Evolutionary conservation across 179 eudicot species (phyloP), one percentile per base, ranked within the genome.

Genomic region (Sideroxylon spinosum): DNA sequence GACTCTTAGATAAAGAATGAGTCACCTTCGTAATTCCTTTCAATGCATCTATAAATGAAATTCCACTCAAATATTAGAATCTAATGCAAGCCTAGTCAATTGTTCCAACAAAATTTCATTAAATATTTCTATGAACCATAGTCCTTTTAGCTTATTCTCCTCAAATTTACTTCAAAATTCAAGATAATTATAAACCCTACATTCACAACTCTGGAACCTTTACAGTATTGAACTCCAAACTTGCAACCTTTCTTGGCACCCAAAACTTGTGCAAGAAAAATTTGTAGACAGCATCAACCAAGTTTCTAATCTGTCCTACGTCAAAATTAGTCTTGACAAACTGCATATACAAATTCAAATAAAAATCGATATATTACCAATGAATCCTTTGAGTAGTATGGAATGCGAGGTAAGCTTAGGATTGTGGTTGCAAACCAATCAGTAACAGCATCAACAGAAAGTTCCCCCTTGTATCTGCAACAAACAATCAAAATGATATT

Each of bases 361-460:
- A 22, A 26, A 71, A 37, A 50, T 2, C 9, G 12, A 32, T 52
- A 28, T 26, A 72, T 83, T 91, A 94, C 98, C 97, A 94, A 68
- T 10, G 98, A 64, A 70, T 92, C 98, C 85, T 87, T 91, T n/a
- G 95, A 86, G 82, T 92, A 92, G 83, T 92, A 94, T 53, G 81
- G 85, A 74, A 94, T 92, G 73, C 98, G 94, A 79, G 98, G 98
- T 81, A 94, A 81, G 79, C 79, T 82, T 72, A 94, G 87, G 74
- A 94, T 84, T 72, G 65, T 81, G 80, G 89, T 87, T 49, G 94
- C 90, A 87, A 92, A 86, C 97, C 98, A 94, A 83, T 94, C 94
- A 63, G 97, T 91, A 63, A 94, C 87, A 53, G 87, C 91, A 87
- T 94, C 97, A 87, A 94, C 93, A 71, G 98, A 93, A 53, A 88